These are phyloP conservation scores for Centella asiatica DNA, from an alignment of 129 eudicot species.

Conservation along the genomic window DNA sequence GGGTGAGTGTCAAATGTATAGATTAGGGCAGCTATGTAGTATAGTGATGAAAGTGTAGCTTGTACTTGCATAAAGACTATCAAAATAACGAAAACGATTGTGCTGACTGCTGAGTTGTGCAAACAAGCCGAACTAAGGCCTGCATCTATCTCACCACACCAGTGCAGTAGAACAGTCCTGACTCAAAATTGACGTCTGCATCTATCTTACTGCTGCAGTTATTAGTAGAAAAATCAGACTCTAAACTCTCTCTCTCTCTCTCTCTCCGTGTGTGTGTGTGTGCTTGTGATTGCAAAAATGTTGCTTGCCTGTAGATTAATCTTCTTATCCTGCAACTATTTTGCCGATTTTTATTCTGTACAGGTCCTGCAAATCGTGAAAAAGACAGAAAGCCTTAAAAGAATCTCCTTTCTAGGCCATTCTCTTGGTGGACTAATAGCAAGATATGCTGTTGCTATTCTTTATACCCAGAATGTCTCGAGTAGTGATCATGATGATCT, in stretches of 20 bases:
- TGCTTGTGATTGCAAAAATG: neutral
- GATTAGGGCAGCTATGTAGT: neutral
- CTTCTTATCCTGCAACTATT: neutral
- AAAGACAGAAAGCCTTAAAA: conserved; percentile 57
- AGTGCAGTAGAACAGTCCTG: neutral
- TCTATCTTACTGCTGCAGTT: neutral
- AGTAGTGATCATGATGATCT: conserved; percentile 19
- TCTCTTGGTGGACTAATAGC: conserved; percentile 96
- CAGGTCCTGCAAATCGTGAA: conserved; percentile 79
- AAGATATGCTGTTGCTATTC: conserved; percentile 70
- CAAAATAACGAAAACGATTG: neutral
- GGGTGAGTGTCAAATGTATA: conserved; percentile 10
- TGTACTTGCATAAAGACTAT: neutral
- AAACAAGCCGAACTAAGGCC: neutral
- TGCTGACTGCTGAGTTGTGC: neutral
- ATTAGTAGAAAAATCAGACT: no score
- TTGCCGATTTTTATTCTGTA: conserved; percentile 10
- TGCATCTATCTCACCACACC: neutral
- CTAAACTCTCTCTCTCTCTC: neutral
- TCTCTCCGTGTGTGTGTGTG: no score
- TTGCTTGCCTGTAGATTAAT: conserved; percentile 2
- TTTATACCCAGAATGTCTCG: conserved; percentile 25
- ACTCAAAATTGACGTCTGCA: neutral
- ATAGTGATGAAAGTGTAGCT: conserved; percentile 3
- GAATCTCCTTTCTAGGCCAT: conserved; percentile 88